phyloP scores from a whole-genome alignment of 2,329 filamentous ascomycete species.

The Xylariales sp. region DNA sequence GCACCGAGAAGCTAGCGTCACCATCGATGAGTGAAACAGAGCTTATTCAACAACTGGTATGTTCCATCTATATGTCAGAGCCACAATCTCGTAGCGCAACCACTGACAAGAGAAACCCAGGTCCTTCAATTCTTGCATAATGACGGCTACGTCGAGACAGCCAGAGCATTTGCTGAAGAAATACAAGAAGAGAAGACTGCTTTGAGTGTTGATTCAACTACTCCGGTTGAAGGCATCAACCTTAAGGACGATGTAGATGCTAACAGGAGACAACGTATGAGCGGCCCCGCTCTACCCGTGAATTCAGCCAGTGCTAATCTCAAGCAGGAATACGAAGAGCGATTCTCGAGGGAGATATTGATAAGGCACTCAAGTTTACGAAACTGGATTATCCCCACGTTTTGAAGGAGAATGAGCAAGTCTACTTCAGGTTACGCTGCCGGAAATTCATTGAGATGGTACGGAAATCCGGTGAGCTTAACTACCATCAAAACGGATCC shows the following conservation, averaged over 20 bases:
- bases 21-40: conserved; percentile 66
- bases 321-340: conserved; percentile 75
- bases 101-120: too few relatives aligned
- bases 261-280: conserved; percentile 75
- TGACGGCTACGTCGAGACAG: conserved; percentile 92
- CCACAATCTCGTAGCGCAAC: too few relatives aligned
- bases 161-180: conserved; percentile 80
- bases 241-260: conserved; percentile 82
- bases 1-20: conserved; percentile 53
- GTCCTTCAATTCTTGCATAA: conserved; percentile 85
- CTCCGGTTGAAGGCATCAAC: conserved; percentile 54
- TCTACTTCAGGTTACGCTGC: conserved; percentile 83
- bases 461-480: conserved; percentile 63
- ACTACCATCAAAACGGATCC: conserved; percentile 41
- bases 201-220: conserved; percentile 53
- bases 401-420: conserved; percentile 72
- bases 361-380: conserved; percentile 80
- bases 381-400: conserved; percentile 75
- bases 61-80: too few relatives aligned
- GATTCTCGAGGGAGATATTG: conserved; percentile 88
- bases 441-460: conserved; percentile 97
- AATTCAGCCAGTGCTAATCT: conserved; percentile 8
- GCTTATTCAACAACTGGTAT: conserved; percentile 74
- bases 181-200: conserved; percentile 69
- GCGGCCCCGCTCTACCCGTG: conserved; percentile 10